Base-by-base conservation (phyloP, 2,329 filamentous ascomycete genomes). In the Exophiala alcalophila region DNA sequence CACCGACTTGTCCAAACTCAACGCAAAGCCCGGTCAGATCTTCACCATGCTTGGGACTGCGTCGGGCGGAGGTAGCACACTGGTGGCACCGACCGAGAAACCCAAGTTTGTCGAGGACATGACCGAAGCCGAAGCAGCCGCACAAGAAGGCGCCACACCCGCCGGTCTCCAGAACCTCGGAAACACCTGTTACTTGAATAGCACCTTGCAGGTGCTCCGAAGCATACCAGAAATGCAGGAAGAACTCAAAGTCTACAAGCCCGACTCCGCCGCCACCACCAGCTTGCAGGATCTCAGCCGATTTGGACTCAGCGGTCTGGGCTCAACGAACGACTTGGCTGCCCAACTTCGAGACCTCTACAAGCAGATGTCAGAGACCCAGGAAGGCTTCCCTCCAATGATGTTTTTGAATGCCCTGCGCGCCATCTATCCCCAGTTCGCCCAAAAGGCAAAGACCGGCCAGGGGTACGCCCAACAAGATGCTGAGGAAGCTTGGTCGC, bases 131-230 rank as follows among this genome's bases (percentile, higher is more conserved):
- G 91, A 97, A 65, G 80, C 82, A 38, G 91, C 92, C 15, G 81
- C 82, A 64, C 79, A 84, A 61, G 84, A 83, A 47, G 89, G 87
- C 45, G 90, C 90, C 33, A 91, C 78, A 31, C 92, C 94, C 2
- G 85, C 90, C 43, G 92, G 92, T 32, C 71, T 98, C 49, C 78
- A 85, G 63, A 98, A 98, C 61, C 72, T 96, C 49, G 92, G 94
- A 57, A 98, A 98, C 67, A 98, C 94, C 3, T 98, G 92, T 72
- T 98, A 98, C 64, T 81, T 97, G 60, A 98, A 98, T 73, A 92
- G 92, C 35, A 95, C 91, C 0, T 74, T 98, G n/a, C 94, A 98
- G 65, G 84, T 88, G 3, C 72, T 98, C 54, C 82, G 86, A 50
- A 77, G 84, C 39, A 88, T 98, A 47, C 92, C 92, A 6, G 92